A percentile compares a stretch with the other conserved stretches of the same genome.
These are phyloP conservation scores for Colletotrichum aenigma DNA, from an alignment of 2,329 filamentous ascomycete species.

Conservation along the genomic window DNA sequence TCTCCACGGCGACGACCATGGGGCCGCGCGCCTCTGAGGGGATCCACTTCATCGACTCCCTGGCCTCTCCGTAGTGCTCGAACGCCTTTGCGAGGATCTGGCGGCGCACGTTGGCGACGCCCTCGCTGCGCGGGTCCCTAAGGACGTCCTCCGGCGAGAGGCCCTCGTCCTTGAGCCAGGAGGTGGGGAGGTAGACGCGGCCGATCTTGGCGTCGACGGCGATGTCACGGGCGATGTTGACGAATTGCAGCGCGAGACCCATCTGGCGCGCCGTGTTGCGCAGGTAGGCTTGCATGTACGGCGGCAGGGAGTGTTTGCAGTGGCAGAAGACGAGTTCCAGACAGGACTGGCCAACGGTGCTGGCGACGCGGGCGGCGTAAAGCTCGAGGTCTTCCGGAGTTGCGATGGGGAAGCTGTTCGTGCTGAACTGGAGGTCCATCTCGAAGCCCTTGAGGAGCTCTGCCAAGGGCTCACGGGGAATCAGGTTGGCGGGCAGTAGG, in stretches of 20 bases:
- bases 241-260: conserved; percentile 77
- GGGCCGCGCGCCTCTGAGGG: conserved; percentile 65
- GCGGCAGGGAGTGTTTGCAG: conserved; percentile 34
- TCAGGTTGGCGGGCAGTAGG: conserved; percentile 61
- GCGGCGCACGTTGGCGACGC: conserved; percentile 54
- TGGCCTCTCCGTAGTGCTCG: conserved; percentile 58
- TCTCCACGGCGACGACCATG: conserved; percentile 73
- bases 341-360: conserved; percentile 73
- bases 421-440: conserved; percentile 65
- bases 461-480: conserved; percentile 64
- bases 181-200: conserved; percentile 70
- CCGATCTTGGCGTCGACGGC: conserved; percentile 66
- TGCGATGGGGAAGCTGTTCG: conserved; percentile 56
- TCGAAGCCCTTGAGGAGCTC: conserved; percentile 71
- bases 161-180: conserved; percentile 65
- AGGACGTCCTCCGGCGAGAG: conserved; percentile 61
- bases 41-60: conserved; percentile 62
- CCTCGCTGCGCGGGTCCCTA: conserved; percentile 47
- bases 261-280: conserved; percentile 65
- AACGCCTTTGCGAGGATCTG: conserved; percentile 66
- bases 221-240: conserved; percentile 80
- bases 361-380: conserved; percentile 73
- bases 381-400: conserved; percentile 62
- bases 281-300: conserved; percentile 43
- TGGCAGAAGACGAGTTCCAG: conserved; percentile 70